phyloP scores from a whole-genome alignment of 2,329 filamentous ascomycete species.

The Ascochyta fabae region DNA sequence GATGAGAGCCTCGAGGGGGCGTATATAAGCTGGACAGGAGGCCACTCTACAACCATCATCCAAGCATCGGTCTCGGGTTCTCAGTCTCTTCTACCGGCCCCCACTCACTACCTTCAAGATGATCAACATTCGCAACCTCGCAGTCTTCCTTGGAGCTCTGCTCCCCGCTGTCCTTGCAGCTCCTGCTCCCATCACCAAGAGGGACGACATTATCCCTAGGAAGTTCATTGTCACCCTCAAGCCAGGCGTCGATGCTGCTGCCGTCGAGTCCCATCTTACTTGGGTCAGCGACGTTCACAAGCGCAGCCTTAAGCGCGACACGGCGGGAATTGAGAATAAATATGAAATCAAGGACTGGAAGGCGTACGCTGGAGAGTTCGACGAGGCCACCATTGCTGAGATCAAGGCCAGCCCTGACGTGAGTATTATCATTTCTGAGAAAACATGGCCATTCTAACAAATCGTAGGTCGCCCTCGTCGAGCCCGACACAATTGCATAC shows the following conservation, averaged over 20 bases:
- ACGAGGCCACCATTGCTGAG: conserved; percentile 52
- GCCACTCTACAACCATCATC: conserved; percentile 3
- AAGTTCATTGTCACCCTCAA: conserved; percentile 38
- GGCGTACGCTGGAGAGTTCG: conserved; percentile 56
- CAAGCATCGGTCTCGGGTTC: conserved; percentile 14
- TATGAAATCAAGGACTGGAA: conserved; percentile 54
- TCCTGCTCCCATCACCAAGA: conserved; percentile 23
- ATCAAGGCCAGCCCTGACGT: conserved; percentile 43
- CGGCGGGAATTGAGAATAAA: conserved; percentile 50
- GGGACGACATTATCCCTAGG: conserved; percentile 22
- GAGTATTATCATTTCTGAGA: neutral
- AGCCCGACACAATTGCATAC: conserved; percentile 23
- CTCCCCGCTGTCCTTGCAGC: conserved; percentile 18
- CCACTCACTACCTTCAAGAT: conserved; percentile 11
- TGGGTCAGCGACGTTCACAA: conserved; percentile 46
- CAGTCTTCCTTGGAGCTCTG: conserved; percentile 16
- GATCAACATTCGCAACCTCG: conserved; percentile 20
- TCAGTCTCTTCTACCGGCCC: conserved; percentile 9
- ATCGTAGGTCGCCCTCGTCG: conserved; percentile 20
- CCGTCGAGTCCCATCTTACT: conserved; percentile 42
- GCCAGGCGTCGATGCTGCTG: conserved; percentile 18
- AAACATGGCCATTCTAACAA: neutral
- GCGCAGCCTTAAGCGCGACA: conserved; percentile 48
- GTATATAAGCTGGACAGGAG: conserved; percentile 12
- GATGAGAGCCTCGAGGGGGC: neutral